A percentile compares a stretch with the other conserved stretches of the same genome.
These are phyloP conservation scores for Geranium incanum DNA, from an alignment of 441 rosid genomes.

Conservation along the genomic window DNA sequence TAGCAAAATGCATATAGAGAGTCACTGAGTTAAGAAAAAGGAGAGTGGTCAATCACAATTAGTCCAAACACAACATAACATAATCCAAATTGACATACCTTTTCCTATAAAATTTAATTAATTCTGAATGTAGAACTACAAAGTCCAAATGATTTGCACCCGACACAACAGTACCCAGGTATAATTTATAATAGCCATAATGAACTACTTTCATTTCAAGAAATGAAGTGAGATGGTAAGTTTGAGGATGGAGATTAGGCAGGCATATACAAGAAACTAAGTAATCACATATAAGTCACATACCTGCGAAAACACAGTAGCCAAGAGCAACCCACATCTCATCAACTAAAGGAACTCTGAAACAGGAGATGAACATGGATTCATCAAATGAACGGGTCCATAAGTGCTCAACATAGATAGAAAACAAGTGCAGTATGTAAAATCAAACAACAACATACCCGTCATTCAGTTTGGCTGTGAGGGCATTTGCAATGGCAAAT, in stretches of 20 bases:
- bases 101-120: not conserved
- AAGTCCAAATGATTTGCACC: not conserved
- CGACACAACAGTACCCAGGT: not conserved
- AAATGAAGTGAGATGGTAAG: not conserved
- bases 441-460: constrained; percentile 40
- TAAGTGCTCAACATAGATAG: constrained; percentile 4
- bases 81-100: not conserved
- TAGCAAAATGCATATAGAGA: constrained; percentile 77
- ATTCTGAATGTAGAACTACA: not conserved
- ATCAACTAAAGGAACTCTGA: constrained; percentile 80
- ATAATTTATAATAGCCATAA: not conserved
- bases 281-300: constrained; percentile 9
- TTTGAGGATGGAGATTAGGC: not conserved
- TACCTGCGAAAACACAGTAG: constrained; percentile 73
- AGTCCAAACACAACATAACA: not conserved
- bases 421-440: constrained; percentile 9
- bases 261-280: not conserved
- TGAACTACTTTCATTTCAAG: not conserved
- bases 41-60: constrained; percentile 19
- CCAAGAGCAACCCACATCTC: constrained; percentile 93
- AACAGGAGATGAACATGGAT: constrained; percentile 17
- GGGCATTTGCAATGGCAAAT: constrained; percentile 80
- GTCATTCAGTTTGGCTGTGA: constrained; percentile 70
- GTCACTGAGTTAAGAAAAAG: constrained; percentile 37
- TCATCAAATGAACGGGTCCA: constrained; percentile 7